Conservation (phyloP, 768 basidiomycete genomes). For the Boletus sp. region DNA sequence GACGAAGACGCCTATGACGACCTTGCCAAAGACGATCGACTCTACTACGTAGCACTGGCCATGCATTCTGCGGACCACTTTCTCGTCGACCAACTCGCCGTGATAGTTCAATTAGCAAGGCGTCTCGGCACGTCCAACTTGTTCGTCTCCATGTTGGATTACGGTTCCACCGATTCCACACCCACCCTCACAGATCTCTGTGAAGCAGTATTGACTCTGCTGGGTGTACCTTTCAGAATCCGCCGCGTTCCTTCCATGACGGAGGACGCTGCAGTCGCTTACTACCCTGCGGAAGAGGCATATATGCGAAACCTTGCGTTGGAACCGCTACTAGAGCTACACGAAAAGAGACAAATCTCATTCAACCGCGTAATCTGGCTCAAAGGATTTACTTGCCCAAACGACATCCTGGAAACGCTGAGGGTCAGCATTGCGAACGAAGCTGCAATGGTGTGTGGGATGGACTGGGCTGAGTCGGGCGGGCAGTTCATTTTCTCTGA, state of each 20-base stretch:
- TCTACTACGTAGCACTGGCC: slow-evolving; percentile 94
- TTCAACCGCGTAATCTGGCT: slow-evolving; percentile 96
- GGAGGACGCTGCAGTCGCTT: slow-evolving; percentile 77
- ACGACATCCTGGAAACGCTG: slow-evolving; percentile 95
- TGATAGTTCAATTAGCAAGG: slow-evolving; percentile 93
- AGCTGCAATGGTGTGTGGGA: slow-evolving; percentile 99
- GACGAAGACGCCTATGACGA: slow-evolving; percentile 77
- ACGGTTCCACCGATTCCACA: slow-evolving; percentile 93
- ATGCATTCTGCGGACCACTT: slow-evolving; percentile 99
- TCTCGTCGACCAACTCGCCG: slow-evolving; percentile 95
- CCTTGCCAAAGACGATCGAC: slow-evolving; percentile 74
- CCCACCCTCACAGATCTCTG: slow-evolving; percentile 92
- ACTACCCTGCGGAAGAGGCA: slow-evolving; percentile 95
- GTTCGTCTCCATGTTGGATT: slow-evolving; percentile 98
- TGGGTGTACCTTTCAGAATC: slow-evolving; percentile 92
- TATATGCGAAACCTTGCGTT: slow-evolving; percentile 90
- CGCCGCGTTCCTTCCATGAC: slow-evolving; percentile 94
- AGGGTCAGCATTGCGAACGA: slow-evolving; percentile 87
- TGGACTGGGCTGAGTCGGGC: slow-evolving; percentile 99
- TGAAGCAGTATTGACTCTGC: slow-evolving; percentile 90
- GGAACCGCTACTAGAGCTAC: slow-evolving; percentile 85
- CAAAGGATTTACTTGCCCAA: slow-evolving; percentile 98
- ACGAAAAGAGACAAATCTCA: slow-evolving; percentile 69
- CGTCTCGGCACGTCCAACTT: slow-evolving; percentile 86
- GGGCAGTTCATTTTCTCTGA: slow-evolving; percentile 99